Evolutionary conservation across 1,139 yeast species (phyloP).

Genomic region (Taphrina sp.): DNA sequence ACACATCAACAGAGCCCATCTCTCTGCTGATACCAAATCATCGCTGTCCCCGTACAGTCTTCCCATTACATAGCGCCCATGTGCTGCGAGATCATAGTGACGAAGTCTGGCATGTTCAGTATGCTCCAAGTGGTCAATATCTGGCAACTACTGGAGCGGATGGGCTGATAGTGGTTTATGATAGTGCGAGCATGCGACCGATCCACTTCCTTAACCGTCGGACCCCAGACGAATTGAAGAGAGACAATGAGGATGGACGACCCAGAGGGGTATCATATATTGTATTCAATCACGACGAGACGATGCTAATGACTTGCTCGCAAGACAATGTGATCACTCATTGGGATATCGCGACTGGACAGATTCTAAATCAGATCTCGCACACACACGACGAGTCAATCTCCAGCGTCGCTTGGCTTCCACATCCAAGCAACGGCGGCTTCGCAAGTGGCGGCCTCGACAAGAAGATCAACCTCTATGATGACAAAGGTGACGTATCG

Average conservation of each 20-base stretch:
- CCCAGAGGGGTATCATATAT: slow-evolving; percentile 63
- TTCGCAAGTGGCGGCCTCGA: slow-evolving; percentile 79
- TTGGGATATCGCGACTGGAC: slow-evolving; percentile 58
- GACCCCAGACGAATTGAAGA: slow-evolving; percentile 41
- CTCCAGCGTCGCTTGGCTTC: slow-evolving; percentile 76
- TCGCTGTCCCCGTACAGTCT: slow-evolving; percentile 44
- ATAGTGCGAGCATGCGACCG: slow-evolving; percentile 49
- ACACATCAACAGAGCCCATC: slow-evolving; percentile 36
- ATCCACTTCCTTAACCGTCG: slow-evolving; percentile 45
- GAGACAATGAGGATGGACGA: slow-evolving; percentile 49
- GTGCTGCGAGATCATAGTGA: slow-evolving; percentile 57
- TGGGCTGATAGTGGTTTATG: slow-evolving; percentile 63
- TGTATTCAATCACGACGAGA: slow-evolving; percentile 72
- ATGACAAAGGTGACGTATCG: slow-evolving; percentile 49
- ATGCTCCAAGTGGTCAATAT: slow-evolving; percentile 72
- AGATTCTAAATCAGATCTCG: slow-evolving; percentile 35
- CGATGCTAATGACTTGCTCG: slow-evolving; percentile 65
- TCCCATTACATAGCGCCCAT: slow-evolving; percentile 52
- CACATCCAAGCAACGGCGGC: slow-evolving; percentile 51
- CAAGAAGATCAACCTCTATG: slow-evolving; percentile 63
- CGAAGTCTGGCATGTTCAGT: slow-evolving; percentile 82
- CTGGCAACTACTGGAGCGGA: slow-evolving; percentile 78
- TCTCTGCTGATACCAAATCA: slow-evolving; percentile 44
- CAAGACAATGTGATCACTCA: slow-evolving; percentile 61
- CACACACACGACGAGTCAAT: slow-evolving; percentile 44